Evolutionary conservation across 352 stramenopile genomes (phyloP).

Genomic region (Globisporangium acanthophoron): DNA sequence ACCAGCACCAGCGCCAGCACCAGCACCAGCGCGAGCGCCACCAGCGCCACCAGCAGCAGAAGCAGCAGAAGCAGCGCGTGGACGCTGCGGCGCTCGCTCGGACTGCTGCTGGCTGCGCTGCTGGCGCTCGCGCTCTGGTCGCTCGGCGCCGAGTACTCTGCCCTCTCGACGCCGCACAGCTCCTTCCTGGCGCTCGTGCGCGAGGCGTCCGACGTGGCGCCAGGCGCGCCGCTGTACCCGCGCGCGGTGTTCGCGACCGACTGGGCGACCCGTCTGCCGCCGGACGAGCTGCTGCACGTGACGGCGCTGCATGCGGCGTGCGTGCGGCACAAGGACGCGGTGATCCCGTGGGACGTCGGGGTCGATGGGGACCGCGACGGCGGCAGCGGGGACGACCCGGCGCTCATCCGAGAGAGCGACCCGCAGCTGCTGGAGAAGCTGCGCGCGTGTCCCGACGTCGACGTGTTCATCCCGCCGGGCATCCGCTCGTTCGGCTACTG

Average conservation of each 20-base stretch:
- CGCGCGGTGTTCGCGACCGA: slow-evolving; percentile 11
- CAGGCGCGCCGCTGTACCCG: slow-evolving; percentile 5
- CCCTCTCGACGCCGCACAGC: slow-evolving; percentile 10
- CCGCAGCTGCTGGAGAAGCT: slow-evolving; percentile 36
- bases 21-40: slow-evolving; percentile 1
- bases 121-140: slow-evolving; percentile 13
- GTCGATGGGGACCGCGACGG: slow-evolving; percentile 5
- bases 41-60: no score
- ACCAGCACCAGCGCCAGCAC: background rate
- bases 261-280: slow-evolving; percentile 14
- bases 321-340: slow-evolving; percentile 19
- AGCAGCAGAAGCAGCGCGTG: no score
- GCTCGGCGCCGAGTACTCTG: slow-evolving; percentile 14
- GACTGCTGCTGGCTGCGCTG: slow-evolving; percentile 8
- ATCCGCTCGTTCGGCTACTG: slow-evolving; percentile 59
- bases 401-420: slow-evolving; percentile 27
- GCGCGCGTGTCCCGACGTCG: slow-evolving; percentile 44
- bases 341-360: slow-evolving; percentile 28
- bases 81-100: slow-evolving; percentile 9
- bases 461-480: slow-evolving; percentile 48
- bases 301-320: slow-evolving; percentile 29
- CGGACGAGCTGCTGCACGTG: slow-evolving; percentile 36
- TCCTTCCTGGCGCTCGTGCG: slow-evolving; percentile 13
- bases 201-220: slow-evolving; percentile 4
- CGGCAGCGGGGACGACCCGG: slow-evolving; percentile 3